Percentiles rank a stretch among this genome's conserved stretches.
These are phyloP conservation scores for Dacryopinax spathularia DNA, from an alignment of 768 basidiomycete species.

Conservation along the genomic window DNA sequence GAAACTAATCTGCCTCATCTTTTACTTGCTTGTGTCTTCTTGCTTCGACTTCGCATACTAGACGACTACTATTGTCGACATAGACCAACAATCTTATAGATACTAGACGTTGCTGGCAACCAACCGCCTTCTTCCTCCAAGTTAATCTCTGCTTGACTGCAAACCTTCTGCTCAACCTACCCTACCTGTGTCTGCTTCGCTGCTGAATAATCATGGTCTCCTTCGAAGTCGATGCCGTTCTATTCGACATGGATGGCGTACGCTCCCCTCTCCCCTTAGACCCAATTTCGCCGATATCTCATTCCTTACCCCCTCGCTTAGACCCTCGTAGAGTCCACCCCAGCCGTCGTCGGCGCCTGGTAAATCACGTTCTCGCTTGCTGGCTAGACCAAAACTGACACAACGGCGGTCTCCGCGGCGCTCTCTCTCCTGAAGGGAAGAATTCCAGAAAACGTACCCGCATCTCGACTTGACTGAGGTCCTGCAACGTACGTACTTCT, in stretches of 20 bases:
- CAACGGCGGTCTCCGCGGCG: conserved; percentile 1
- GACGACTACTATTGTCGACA: neutral
- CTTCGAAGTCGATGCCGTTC: conserved; percentile 4
- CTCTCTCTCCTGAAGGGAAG: neutral
- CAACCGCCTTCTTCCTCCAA: neutral
- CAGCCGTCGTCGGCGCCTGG: conserved; percentile 1
- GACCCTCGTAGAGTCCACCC: conserved; percentile 3
- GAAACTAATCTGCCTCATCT: conserved; percentile 5
- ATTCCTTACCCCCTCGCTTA: neutral
- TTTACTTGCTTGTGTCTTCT: neutral
- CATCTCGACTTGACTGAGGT: neutral
- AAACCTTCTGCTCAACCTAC: neutral
- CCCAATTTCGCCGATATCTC: neutral
- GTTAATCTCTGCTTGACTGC: neutral
- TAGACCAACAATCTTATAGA: neutral
- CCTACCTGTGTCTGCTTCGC: neutral
- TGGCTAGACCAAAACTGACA: neutral
- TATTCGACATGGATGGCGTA: conserved; percentile 4
- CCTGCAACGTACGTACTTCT: neutral
- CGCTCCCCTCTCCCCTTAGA: neutral
- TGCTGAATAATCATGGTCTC: conserved; percentile 1
- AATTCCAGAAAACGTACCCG: neutral
- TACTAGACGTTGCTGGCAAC: neutral
- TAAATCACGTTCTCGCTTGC: neutral
- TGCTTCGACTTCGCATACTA: neutral